Percentiles rank a stretch among this genome's conserved stretches.
These are phyloP conservation scores for Suillus alpinus DNA, from an alignment of 768 basidiomycete genomes.

Conservation along the genomic window DNA sequence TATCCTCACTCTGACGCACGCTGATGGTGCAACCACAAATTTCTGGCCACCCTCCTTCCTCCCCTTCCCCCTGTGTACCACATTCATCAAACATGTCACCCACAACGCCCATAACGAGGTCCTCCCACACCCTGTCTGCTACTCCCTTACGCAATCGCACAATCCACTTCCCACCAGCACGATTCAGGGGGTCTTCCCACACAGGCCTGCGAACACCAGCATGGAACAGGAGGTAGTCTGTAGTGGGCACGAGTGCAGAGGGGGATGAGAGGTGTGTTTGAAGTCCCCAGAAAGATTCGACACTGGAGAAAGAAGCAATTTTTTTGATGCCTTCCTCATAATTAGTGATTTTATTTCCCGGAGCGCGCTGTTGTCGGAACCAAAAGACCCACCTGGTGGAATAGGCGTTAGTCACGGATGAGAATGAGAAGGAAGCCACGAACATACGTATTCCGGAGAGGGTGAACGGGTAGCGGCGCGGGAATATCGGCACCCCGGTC, in stretches of 20 bases:
- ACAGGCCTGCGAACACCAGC: slow-evolving; percentile 81
- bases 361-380: slow-evolving; percentile 88
- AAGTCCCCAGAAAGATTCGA: slow-evolving; percentile 94
- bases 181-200: slow-evolving; percentile 94
- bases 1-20: slow-evolving; percentile 91
- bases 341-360: slow-evolving; percentile 84
- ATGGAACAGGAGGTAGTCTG: slow-evolving; percentile 93
- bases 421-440: slow-evolving; percentile 34
- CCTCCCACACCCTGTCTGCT: slow-evolving; percentile 89
- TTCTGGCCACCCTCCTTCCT: slow-evolving; percentile 56
- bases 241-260: slow-evolving; percentile 80
- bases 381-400: slow-evolving; percentile 80
- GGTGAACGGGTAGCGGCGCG: slow-evolving; percentile 51
- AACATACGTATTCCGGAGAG: slow-evolving; percentile 88
- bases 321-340: slow-evolving; percentile 96
- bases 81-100: slow-evolving; percentile 88
- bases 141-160: slow-evolving; percentile 89
- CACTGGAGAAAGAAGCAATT: slow-evolving; percentile 88
- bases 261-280: slow-evolving; percentile 90
- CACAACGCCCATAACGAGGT: slow-evolving; percentile 79
- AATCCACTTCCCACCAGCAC: slow-evolving; percentile 92
- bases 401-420: slow-evolving; percentile 9
- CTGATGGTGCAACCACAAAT: slow-evolving; percentile 96
- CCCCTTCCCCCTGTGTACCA: slow-evolving; percentile 31
- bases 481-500: slow-evolving; percentile 30